Evolutionary conservation across 2,329 filamentous ascomycete species (phyloP).

Genomic region (Monilinia vaccinii-corymbosi): DNA sequence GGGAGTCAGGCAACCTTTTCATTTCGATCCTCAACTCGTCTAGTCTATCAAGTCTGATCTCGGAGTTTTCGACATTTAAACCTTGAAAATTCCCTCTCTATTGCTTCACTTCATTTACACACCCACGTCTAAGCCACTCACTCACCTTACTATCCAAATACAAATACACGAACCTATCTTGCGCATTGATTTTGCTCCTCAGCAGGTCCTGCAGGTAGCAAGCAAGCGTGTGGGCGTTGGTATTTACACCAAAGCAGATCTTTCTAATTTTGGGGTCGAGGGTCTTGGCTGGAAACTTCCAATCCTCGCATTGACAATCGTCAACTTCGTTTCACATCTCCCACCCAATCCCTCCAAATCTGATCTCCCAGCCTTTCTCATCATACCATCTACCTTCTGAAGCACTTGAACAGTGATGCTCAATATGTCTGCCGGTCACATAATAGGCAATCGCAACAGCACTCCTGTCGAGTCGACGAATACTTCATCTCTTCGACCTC

Average conservation of each 20-base stretch:
- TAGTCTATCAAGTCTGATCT: not conserved
- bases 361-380: slow-evolving; percentile 4
- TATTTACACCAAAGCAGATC: slow-evolving; percentile 18
- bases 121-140: not conserved
- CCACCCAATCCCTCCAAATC: not conserved
- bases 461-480: slow-evolving; percentile 78
- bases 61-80: not conserved
- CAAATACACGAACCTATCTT: slow-evolving; percentile 5
- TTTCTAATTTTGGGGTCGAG: slow-evolving; percentile 18
- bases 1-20: not conserved
- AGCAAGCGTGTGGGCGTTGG: slow-evolving; percentile 20
- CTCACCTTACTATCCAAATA: not conserved
- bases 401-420: slow-evolving; percentile 20
- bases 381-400: slow-evolving; percentile 4
- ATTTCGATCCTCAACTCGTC: not conserved
- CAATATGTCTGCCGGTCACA: slow-evolving; percentile 47
- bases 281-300: slow-evolving; percentile 11
- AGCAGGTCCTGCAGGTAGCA: slow-evolving; percentile 15
- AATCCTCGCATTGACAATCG: slow-evolving; percentile 16
- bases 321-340: slow-evolving; percentile 7
- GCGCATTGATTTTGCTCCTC: slow-evolving; percentile 7
- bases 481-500: slow-evolving; percentile 72
- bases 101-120: not conserved
- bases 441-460: slow-evolving; percentile 82
- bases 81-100: not conserved